Conservation (phyloP, 805 yeast species). For the Ogataea neopini region DNA sequence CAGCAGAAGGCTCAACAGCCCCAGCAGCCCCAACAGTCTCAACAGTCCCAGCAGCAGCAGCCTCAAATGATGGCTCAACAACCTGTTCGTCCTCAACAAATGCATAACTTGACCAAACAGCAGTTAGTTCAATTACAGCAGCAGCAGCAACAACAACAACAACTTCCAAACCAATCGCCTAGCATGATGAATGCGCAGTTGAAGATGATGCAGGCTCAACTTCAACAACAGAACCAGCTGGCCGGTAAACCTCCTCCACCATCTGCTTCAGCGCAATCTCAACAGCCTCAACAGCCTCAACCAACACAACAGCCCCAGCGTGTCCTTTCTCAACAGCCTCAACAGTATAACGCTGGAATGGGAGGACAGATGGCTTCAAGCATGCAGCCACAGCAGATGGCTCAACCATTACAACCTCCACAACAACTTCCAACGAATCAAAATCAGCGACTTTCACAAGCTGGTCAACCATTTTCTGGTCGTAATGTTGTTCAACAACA, state of each 20-base stretch:
- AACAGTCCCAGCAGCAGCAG: conserved; percentile 22
- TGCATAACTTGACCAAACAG: conserved; percentile 10
- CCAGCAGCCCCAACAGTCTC: conserved; percentile 19
- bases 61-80: conserved; percentile 21
- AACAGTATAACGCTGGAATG: conserved; percentile 11
- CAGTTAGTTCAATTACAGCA: conserved; percentile 9
- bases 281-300: conserved; percentile 25
- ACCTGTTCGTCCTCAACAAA: conserved; percentile 18
- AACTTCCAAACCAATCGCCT: conserved; percentile 16
- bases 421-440: conserved; percentile 38
- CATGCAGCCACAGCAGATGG: conserved; percentile 11
- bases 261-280: conserved; percentile 21
- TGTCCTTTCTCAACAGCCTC: not conserved
- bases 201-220: conserved; percentile 26
- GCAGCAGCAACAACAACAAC: conserved; percentile 10
- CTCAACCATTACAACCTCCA: conserved; percentile 18
- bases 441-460: conserved; percentile 27
- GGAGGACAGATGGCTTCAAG: conserved; percentile 12
- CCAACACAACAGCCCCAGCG: conserved; percentile 18
- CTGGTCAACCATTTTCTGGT: conserved; percentile 21
- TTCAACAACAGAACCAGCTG: conserved; percentile 32
- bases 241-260: conserved; percentile 18
- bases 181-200: conserved; percentile 18
- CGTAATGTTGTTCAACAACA: conserved; percentile 10
- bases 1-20: conserved; percentile 12